phyloP scores from a whole-genome alignment of 169 alveolate species.

The Theileria orientalis region DNA sequence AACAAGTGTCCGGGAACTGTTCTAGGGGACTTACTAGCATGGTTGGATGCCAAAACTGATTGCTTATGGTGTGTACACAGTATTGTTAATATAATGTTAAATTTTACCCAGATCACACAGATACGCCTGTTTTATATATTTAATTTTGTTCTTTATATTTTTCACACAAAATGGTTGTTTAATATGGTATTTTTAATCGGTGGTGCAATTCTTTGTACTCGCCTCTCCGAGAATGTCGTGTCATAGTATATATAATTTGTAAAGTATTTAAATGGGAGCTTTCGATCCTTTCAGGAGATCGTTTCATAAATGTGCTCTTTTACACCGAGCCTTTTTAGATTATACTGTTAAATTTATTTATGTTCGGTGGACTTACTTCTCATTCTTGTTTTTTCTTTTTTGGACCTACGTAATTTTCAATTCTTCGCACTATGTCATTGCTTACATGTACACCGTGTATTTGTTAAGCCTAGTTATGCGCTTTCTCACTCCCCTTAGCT shows the following conservation, averaged over 20 bases:
- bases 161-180: no score
- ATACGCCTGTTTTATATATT: not conserved
- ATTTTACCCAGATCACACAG: not conserved
- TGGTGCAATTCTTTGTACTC: no score
- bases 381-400: slow-evolving; percentile 45
- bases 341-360: slow-evolving; percentile 46
- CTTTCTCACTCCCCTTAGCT: slow-evolving; percentile 74
- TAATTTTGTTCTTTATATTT: not conserved
- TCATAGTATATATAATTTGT: no score
- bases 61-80: not conserved
- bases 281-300: not conserved
- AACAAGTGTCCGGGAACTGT: slow-evolving; percentile 37
- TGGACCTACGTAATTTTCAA: slow-evolving; percentile 57
- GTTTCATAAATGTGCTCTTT: not conserved
- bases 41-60: slow-evolving; percentile 28
- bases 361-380: slow-evolving; percentile 66
- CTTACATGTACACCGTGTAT: slow-evolving; percentile 74
- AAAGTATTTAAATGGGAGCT: not conserved
- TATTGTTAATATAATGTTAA: not conserved
- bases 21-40: slow-evolving; percentile 44
- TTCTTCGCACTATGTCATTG: slow-evolving; percentile 68
- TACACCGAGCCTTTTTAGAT: slow-evolving; percentile 39
- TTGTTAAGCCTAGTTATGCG: slow-evolving; percentile 64
- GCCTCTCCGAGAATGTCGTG: no score
- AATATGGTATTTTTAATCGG: no score